phyloP scores from a whole-genome alignment of 176 grass and related monocot genomes.

The Saccharum officinarum region DNA sequence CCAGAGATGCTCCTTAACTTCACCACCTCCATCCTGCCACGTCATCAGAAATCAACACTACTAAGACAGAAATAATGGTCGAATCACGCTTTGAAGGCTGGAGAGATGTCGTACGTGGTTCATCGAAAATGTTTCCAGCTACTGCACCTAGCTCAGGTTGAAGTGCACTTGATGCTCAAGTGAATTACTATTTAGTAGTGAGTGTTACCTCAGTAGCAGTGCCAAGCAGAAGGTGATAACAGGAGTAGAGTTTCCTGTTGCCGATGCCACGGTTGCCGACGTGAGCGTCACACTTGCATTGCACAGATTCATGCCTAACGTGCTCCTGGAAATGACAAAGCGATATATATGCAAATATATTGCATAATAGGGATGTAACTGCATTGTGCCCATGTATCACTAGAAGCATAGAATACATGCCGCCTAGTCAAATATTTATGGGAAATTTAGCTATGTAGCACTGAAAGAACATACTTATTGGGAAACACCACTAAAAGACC shows the following conservation, averaged over 20 bases:
- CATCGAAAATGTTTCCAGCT: neutral
- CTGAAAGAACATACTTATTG: too few relatives aligned
- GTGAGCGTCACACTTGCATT: constrained; percentile 50
- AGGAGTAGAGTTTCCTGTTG: constrained; percentile 41
- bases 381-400: too few relatives aligned
- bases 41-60: neutral
- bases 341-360: too few relatives aligned
- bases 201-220: constrained; percentile 43
- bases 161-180: neutral
- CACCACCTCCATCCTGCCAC: constrained; percentile 50
- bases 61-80: too few relatives aligned
- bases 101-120: neutral
- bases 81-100: too few relatives aligned
- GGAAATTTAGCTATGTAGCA: neutral
- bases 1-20: constrained; percentile 43
- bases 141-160: too few relatives aligned
- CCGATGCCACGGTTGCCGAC: constrained; percentile 53
- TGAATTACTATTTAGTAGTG: neutral
- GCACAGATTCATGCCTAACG: constrained; percentile 38
- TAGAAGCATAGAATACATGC: too few relatives aligned
- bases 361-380: neutral
- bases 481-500: too few relatives aligned
- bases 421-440: too few relatives aligned
- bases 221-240: constrained; percentile 59
- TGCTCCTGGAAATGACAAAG: constrained; percentile 37